A percentile compares a stretch with the other conserved stretches of the same genome.
phyloP scores from a whole-genome alignment of 2,329 filamentous ascomycete genomes.

The Microdochium paspali region DNA sequence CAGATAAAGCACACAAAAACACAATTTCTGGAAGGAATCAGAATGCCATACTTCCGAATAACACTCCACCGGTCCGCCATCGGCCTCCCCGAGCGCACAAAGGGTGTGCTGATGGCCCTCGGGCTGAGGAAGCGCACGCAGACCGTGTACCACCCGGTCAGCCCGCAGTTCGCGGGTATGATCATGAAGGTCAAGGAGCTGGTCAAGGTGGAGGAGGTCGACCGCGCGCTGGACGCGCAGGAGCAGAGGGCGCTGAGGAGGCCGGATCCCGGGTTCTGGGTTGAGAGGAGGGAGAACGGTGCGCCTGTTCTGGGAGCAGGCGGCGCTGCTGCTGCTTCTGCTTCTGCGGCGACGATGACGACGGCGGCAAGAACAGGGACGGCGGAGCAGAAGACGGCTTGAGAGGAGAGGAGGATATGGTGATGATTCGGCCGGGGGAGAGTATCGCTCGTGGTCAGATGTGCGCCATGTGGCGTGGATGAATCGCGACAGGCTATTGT shows the following conservation, averaged over 20 bases:
- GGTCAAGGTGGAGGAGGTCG: conserved; percentile 73
- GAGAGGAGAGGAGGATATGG: not conserved
- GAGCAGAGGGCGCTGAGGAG: conserved; percentile 64
- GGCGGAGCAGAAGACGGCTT: not conserved
- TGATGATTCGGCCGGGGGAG: too few species aligned
- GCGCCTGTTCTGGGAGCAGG: not conserved
- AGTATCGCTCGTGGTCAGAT: too few species aligned
- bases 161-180: conserved; percentile 73
- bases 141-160: conserved; percentile 83
- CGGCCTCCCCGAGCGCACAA: conserved; percentile 71
- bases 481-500: too few species aligned
- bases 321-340: not conserved
- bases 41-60: conserved; percentile 80
- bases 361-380: too few species aligned
- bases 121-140: conserved; percentile 77
- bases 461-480: too few species aligned
- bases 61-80: conserved; percentile 85
- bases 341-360: not conserved
- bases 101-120: conserved; percentile 74
- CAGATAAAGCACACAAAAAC: not conserved
- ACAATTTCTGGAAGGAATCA: not conserved
- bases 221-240: conserved; percentile 47
- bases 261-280: conserved; percentile 71
- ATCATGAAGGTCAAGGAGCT: conserved; percentile 93
- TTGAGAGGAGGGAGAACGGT: conserved; percentile 61